These are phyloP conservation scores for Suhomyces atakaporum DNA, from an alignment of 1,139 yeast species.

Conservation along the genomic window DNA sequence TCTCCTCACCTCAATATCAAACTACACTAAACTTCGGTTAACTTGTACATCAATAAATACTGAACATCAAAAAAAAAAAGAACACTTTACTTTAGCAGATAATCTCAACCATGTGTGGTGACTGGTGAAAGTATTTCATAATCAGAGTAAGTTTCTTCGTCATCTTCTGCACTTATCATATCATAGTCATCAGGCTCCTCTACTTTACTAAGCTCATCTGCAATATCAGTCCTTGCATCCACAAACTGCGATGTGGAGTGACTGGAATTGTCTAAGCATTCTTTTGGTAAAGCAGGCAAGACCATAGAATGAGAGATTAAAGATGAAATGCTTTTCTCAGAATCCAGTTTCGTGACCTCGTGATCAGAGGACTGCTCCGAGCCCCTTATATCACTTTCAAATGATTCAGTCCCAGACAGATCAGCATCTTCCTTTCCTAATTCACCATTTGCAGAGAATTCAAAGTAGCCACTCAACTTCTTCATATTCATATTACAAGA, in stretches of 20 bases:
- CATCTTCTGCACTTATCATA: constrained; percentile 34
- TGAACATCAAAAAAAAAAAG: too few relatives aligned
- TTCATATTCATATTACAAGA: constrained; percentile 29
- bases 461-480: constrained; percentile 24
- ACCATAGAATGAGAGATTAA: constrained; percentile 32
- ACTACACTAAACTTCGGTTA: too few relatives aligned
- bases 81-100: too few relatives aligned
- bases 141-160: constrained; percentile 36
- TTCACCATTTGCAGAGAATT: constrained; percentile 2
- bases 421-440: neutral
- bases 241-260: constrained; percentile 22
- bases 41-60: too few relatives aligned
- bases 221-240: constrained; percentile 22
- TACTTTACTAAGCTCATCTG: constrained; percentile 4
- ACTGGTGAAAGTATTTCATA: constrained; percentile 42
- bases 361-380: neutral
- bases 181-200: constrained; percentile 34
- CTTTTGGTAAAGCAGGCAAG: constrained; percentile 39
- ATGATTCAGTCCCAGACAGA: constrained; percentile 4
- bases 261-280: constrained; percentile 18
- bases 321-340: neutral
- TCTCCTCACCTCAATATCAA: too few relatives aligned
- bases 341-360: neutral
- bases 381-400: neutral
- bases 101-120: constrained; percentile 1